Conservation (phyloP, 257 asterid genomes). For the Solanum clarkiae region DNA sequence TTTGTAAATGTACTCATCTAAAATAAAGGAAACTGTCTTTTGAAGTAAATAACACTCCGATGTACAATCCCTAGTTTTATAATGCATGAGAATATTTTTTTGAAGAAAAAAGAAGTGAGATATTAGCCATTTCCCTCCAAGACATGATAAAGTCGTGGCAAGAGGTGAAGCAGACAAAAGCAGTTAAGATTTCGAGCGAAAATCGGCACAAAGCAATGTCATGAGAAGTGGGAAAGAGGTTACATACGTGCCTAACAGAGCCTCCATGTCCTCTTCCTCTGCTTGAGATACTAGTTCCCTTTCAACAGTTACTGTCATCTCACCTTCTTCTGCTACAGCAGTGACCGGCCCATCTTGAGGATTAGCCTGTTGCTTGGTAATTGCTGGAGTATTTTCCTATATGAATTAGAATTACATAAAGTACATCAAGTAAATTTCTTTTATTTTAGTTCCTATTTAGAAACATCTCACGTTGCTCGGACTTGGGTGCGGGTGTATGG, state of each 20-base stretch:
- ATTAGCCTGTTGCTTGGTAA: constrained; percentile 43
- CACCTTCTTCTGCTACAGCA: constrained; percentile 33
- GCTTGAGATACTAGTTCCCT: constrained; percentile 94
- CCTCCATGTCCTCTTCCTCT: constrained; percentile 99
- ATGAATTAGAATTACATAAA: not conserved
- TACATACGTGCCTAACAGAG: constrained; percentile 94
- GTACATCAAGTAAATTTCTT: not conserved
- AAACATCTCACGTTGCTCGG: not conserved
- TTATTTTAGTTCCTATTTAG: not conserved
- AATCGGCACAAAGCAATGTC: not conserved
- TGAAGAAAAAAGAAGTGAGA: not conserved
- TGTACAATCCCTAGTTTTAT: not conserved
- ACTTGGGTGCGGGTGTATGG: no score
- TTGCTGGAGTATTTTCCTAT: constrained; percentile 56
- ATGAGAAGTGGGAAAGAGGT: constrained; percentile 3
- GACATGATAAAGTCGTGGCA: not conserved
- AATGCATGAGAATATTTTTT: not conserved
- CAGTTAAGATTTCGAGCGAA: not conserved
- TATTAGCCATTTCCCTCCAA: not conserved
- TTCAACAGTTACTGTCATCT: constrained; percentile 84
- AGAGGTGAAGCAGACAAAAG: not conserved
- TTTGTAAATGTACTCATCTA: not conserved
- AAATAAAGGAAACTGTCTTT: not conserved
- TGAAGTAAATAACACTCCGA: not conserved
- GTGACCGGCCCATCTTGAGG: constrained; percentile 34